Base-by-base conservation (phyloP, 2,329 filamentous ascomycete species). In the Aureobasidium sp. region DNA sequence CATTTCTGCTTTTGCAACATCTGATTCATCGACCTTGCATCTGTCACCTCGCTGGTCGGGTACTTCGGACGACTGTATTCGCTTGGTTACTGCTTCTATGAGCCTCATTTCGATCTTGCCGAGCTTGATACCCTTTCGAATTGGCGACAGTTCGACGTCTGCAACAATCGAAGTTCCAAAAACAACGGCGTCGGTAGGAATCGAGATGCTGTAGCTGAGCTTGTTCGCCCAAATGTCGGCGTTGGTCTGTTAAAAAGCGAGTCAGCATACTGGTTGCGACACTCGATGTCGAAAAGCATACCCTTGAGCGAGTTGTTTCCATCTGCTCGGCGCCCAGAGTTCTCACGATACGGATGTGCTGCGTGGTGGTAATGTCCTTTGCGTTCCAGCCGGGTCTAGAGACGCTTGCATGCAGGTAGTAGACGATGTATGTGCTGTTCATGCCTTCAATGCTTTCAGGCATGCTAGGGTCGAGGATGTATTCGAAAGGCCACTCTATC, bases 221-320 rank as follows among this genome's bases (percentile, higher is more conserved):
- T 99, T 99, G 78, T 96, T 94, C 6, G 92, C 89, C 94, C 94
- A 99, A 66, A 96, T 89, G 71, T 97, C 97, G 75, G 97, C 92
- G 66, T 97, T 92, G 66, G 90, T 82, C 79, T 84, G 63, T 26
- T 63, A 64, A 50, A 32, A 17, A 24, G 13, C 34, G 20, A 43
- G 46, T 61, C 27, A 61, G 57, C 71, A 56, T 70, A 68, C 52
- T 39, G 48, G 55, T 34, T 17, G 57, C n/a, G 12, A 6, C 10
- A 17, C 34, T 46, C 43, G 2, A 29, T 1, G 2, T 29, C 13
- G 8, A 37, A 15, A 20, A 7, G n/a, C 62, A 48, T 62, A 73
- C 70, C 43, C 72, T 65, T 48, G 69, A 73, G 55, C 77, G 73
- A 64, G 78, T 75, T 62, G 75, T 76, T 65, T 80, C 78, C 90